Conservation (phyloP, 768 basidiomycete genomes). For the Rhizopogon rudus region DNA sequence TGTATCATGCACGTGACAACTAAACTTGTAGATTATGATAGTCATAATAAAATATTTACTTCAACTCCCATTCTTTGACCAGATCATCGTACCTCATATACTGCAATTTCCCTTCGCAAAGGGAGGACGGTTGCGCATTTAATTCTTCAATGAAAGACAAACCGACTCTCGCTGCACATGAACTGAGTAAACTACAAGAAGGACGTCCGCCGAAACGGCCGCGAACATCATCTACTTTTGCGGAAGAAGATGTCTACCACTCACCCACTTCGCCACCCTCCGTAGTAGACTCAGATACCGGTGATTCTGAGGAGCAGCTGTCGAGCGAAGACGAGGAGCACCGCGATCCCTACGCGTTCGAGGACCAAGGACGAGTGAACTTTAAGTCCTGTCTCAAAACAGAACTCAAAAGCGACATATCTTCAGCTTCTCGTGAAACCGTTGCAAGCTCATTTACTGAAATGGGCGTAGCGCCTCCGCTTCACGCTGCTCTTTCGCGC, state of each 20-base stretch:
- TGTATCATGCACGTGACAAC: too few relatives aligned
- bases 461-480: constrained; percentile 52
- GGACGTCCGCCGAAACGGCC: constrained; percentile 34
- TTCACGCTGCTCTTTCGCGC: constrained; percentile 60
- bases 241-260: neutral
- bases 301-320: neutral
- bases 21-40: too few relatives aligned
- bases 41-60: too few relatives aligned
- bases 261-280: constrained; percentile 5
- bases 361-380: neutral
- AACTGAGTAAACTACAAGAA: constrained; percentile 43
- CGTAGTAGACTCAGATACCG: constrained; percentile 15
- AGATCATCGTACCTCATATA: too few relatives aligned
- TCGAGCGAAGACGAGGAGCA: neutral
- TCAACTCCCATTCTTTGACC: too few relatives aligned
- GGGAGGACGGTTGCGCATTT: neutral
- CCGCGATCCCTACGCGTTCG: neutral
- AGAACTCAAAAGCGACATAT: constrained; percentile 8
- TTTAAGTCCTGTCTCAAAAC: neutral
- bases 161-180: constrained; percentile 34
- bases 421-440: constrained; percentile 17
- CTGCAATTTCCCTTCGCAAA: neutral
- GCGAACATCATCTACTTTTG: constrained; percentile 6
- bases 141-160: neutral
- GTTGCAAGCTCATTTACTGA: constrained; percentile 40